Conservation (phyloP, 257 asterid species). For the Scutellaria galericulata region DNA sequence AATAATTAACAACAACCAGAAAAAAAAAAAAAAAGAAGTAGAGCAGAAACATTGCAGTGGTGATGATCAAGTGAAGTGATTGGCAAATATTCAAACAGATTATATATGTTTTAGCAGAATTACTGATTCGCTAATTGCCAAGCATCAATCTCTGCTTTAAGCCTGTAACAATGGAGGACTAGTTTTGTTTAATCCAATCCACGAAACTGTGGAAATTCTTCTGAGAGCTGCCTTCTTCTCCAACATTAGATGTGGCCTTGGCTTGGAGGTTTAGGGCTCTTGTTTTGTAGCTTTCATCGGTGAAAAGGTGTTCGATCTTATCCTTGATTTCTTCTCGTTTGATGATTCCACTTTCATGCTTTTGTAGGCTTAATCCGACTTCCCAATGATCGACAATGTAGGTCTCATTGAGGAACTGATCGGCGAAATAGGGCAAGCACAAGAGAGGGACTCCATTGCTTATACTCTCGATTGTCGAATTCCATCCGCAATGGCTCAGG, state of each 20-base stretch:
- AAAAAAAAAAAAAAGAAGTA: no score
- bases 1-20: no score
- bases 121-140: no score
- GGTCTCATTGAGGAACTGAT: conserved; percentile 50
- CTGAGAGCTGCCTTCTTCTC: conserved; percentile 43
- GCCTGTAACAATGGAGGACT: background rate
- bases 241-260: conserved; percentile 30
- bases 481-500: conserved; percentile 71
- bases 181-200: conserved; percentile 50
- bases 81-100: no score
- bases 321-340: conserved; percentile 35
- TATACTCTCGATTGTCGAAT: conserved; percentile 54
- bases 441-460: conserved; percentile 60
- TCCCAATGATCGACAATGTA: conserved; percentile 59
- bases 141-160: background rate
- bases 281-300: conserved; percentile 30
- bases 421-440: conserved; percentile 70
- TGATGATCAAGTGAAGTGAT: no score
- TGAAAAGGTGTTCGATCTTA: conserved; percentile 46
- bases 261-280: conserved; percentile 45
- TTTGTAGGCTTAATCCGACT: conserved; percentile 45
- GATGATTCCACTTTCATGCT: conserved; percentile 42
- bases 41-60: no score
- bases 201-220: conserved; percentile 45
- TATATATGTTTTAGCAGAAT: no score